Percentiles rank a stretch among this genome's conserved stretches.
Conservation (phyloP, 2,329 filamentous ascomycete species). For the Cercospora zeae-maydis region DNA sequence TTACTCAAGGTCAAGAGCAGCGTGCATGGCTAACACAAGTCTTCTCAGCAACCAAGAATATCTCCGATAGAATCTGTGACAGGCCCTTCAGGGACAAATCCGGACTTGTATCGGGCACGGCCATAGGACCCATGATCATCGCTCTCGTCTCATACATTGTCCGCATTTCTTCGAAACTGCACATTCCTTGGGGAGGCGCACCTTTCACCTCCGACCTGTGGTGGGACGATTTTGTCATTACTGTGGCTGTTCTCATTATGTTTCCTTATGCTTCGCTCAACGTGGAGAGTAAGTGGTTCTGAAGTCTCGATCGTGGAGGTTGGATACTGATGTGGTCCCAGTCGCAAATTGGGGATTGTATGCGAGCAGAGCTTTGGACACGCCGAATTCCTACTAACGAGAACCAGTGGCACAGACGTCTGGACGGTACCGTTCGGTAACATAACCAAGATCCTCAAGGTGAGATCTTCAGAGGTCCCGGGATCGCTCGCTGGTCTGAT, state of each 20-base stretch:
- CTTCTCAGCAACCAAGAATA: slow-evolving; percentile 13
- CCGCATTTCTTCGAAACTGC: slow-evolving; percentile 18
- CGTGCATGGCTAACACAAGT: background rate
- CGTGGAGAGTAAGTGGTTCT: background rate
- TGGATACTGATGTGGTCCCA: background rate
- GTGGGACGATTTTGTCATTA: slow-evolving; percentile 14
- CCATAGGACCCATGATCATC: slow-evolving; percentile 10
- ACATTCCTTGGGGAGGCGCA: background rate
- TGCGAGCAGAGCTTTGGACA: background rate
- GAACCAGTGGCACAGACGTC: slow-evolving; percentile 4
- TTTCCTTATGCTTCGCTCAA: background rate
- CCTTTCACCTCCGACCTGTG: slow-evolving; percentile 8
- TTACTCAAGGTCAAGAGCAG: no score
- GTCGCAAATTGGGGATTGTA: slow-evolving; percentile 10
- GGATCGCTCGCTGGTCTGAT: background rate
- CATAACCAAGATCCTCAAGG: slow-evolving; percentile 7
- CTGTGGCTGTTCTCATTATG: background rate
- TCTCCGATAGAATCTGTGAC: slow-evolving; percentile 9
- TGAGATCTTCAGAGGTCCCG: background rate
- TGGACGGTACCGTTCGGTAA: slow-evolving; percentile 8
- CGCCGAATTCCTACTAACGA: background rate
- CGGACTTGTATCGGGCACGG: background rate
- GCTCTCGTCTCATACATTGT: slow-evolving; percentile 11
- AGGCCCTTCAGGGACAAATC: slow-evolving; percentile 4
- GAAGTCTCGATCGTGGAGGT: background rate